Evolutionary conservation across 2,329 filamentous ascomycete species (phyloP).

Genomic region (Ceratocystis eucalypticola): DNA sequence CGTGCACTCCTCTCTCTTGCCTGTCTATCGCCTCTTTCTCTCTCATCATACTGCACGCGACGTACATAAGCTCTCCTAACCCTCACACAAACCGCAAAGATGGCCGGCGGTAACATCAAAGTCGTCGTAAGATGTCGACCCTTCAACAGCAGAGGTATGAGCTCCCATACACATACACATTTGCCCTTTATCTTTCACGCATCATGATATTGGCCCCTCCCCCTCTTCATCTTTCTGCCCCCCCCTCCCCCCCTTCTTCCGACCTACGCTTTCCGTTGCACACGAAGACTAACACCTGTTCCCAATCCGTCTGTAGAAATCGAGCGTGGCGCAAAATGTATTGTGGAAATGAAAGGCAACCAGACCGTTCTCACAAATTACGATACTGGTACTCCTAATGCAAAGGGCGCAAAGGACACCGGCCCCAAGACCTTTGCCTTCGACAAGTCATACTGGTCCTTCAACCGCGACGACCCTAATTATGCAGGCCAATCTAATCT

Average conservation of each 20-base stretch:
- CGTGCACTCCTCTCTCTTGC: background rate
- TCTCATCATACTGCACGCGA: no score
- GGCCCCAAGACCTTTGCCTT: conserved; percentile 83
- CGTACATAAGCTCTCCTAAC: background rate
- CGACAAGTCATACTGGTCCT: conserved; percentile 97
- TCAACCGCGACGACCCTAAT: conserved; percentile 63
- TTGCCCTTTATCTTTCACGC: background rate
- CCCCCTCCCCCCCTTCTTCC: no score
- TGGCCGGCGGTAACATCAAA: conserved; percentile 83
- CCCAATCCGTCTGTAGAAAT: conserved; percentile 45
- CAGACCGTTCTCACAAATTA: conserved; percentile 79
- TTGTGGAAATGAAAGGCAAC: conserved; percentile 87
- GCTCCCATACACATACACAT: background rate
- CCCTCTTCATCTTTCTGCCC: background rate
- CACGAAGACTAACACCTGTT: background rate
- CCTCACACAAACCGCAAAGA: conserved; percentile 7
- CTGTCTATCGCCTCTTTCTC: background rate
- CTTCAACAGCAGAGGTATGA: conserved; percentile 83
- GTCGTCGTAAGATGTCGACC: conserved; percentile 94
- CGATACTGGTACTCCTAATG: conserved; percentile 59
- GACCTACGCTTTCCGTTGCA: no score
- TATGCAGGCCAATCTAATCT: conserved; percentile 86
- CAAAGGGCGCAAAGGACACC: conserved; percentile 57
- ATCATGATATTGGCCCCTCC: background rate
- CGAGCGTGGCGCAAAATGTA: conserved; percentile 85